phyloP scores from a whole-genome alignment of 495 filamentous ascomycete genomes.

The Bathelium albidoporum region DNA sequence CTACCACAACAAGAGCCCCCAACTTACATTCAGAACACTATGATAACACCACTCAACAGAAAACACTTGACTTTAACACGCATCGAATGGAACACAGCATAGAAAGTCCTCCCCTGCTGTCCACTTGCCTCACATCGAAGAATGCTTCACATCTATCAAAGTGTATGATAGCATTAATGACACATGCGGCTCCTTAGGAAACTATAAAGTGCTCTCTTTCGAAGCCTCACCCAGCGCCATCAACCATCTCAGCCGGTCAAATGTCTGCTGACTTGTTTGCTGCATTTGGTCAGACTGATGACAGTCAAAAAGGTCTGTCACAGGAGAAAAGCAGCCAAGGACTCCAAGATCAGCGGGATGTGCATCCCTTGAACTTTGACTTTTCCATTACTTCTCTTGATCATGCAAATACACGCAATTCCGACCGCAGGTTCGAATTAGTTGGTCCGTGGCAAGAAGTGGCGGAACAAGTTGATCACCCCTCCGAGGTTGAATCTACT shows the following conservation, averaged over 20 bases:
- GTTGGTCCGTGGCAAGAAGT: not conserved
- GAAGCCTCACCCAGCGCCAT: not conserved
- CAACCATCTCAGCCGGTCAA: not conserved
- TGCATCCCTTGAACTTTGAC: not conserved
- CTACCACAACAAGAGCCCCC: too few species aligned
- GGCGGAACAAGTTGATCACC: not conserved
- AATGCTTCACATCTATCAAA: too few species aligned
- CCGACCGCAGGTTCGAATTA: too few species aligned
- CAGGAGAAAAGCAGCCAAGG: not conserved
- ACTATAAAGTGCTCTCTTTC: not conserved
- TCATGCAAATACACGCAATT: not conserved
- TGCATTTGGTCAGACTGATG: slow-evolving; percentile 8
- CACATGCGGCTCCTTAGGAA: not conserved
- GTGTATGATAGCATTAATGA: too few species aligned
- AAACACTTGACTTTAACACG: too few species aligned
- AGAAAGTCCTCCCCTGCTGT: too few species aligned
- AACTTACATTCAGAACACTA: too few species aligned
- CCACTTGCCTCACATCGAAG: too few species aligned
- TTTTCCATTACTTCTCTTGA: not conserved
- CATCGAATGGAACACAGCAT: too few species aligned
- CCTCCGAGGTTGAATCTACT: not conserved
- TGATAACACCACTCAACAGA: too few species aligned
- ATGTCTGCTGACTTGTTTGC: slow-evolving; percentile 21
- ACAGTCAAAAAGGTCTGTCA: not conserved
- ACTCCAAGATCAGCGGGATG: not conserved